Percentiles rank a stretch among this genome's conserved stretches.
Evolutionary conservation across 495 filamentous ascomycete species (phyloP).

Genomic region (Aspergillus bertholletiae): DNA sequence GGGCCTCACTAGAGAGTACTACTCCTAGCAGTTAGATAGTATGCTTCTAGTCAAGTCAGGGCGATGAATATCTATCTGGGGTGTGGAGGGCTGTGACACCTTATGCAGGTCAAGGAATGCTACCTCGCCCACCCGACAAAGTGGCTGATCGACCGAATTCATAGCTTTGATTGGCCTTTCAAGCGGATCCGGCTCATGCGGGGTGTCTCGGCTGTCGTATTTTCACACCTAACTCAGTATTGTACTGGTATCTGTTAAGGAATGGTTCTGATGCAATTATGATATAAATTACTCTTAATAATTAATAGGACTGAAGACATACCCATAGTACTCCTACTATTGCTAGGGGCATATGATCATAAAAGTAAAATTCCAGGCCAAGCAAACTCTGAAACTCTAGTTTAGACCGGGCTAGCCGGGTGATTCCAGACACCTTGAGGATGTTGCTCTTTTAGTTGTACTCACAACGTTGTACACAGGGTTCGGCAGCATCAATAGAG

Average conservation of each 20-base stretch:
- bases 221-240: no score
- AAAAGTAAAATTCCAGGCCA: not conserved
- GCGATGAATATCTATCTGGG: no score
- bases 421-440: not conserved
- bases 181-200: conserved; percentile 7
- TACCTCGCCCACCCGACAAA: conserved; percentile 3
- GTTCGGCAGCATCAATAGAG: not conserved
- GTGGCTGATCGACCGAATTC: conserved; percentile 8
- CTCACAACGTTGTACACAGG: not conserved
- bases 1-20: no score
- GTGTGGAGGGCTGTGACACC: no score
- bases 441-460: no score
- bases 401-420: not conserved
- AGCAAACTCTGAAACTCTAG: not conserved
- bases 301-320: no score
- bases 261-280: not conserved
- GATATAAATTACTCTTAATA: no score
- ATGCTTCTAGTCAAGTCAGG: no score
- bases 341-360: not conserved
- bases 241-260: not conserved
- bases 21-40: no score
- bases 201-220: not conserved
- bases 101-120: not conserved
- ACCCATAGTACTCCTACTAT: not conserved
- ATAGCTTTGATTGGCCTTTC: not conserved